Evolutionary conservation across 2,329 filamentous ascomycete species (phyloP), one percentile per base, ranked within the genome.

Genomic region (Fusarium setosum): DNA sequence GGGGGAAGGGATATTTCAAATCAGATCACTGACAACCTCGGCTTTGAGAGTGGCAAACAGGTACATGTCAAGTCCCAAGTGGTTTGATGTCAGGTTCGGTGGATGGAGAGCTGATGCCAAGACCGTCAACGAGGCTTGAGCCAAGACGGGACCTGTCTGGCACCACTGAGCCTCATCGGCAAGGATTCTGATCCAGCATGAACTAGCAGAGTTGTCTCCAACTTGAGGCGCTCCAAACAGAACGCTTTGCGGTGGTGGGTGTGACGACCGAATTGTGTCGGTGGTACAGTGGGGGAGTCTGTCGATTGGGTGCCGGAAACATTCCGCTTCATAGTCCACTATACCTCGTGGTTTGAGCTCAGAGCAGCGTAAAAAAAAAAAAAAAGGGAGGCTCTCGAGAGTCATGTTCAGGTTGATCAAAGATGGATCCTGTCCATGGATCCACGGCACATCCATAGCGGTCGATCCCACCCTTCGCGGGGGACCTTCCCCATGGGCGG

Each of bases 1-100:
- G n/a, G n/a, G n/a, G n/a, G n/a, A n/a, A n/a, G n/a, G n/a, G 32
- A 54, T 29, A 65, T 55, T 61, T 61, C 38, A 61, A 57, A 54
- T 47, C 15, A 48, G 17, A 31, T 20, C 47, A 50, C 26, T 44
- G 15, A 21, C 40, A 56, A 45, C 38, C 37, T 34, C 42, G 34
- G 29, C 13, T 26, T 15, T 24, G 31, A 35, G 40, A 17, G 26
- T 2, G 47, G 9, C 17, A 8, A 44, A 40, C 15, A 37, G 35
- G 21, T 59, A 35, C 18, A 26, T 37, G 26, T 17, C 34, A 3
- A 24, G 29, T n/a, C 17, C n/a, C n/a, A n/a, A n/a, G n/a, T n/a
- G n/a, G n/a, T n/a, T n/a, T n/a, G n/a, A n/a, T n/a, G n/a, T n/a
- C n/a, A n/a, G n/a, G n/a, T n/a, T n/a, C n/a, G n/a, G n/a, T n/a